Evolutionary conservation across 352 stramenopile species (phyloP), one percentile per base, ranked within the genome.

Genomic region (Phytophthora rubi): DNA sequence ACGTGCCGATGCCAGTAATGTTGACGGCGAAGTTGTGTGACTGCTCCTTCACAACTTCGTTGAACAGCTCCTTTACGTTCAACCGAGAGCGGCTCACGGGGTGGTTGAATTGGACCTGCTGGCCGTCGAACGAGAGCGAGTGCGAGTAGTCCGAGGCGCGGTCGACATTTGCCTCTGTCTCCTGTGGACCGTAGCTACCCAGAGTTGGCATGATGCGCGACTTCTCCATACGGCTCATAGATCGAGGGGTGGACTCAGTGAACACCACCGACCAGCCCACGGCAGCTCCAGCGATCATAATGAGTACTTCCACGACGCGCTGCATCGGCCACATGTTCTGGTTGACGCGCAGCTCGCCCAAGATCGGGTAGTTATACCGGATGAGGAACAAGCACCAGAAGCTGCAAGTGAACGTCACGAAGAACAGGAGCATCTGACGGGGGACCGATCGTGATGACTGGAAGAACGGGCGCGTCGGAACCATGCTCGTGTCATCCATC

Each of bases 241-340:
- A 80, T 7, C 82, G 82, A 64, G 87, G 87, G 44, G 85, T 91
- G 10, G 85, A 66, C 71, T 94, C 87, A 0, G 77, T 81, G 5
- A 91, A 73, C 1, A 82, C 87, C 30, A 94, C 80, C 35, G 86
- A 52, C 83, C 85, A 93, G 61, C 85, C 87, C 0, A 77, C 47
- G 15, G 54, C 72, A 28, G 85, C 86, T 13, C 89, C 89, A 21
- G 68, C 62, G 44, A 95, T 58, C 82, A 96, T 89, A 32, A 93
- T 68, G n/a, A 89, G 23, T 23, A 89, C 65, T 71, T 96, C 89
- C 62, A 94, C 77, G 51, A 94, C 68, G 6, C 89, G 85, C 77
- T 96, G 87, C 44, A 95, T 71, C 7, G 89, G 89, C 89, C 89
- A 96, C 82, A 92, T 83, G 62, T 89, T 74, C 77, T 94, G 87